Conservation (phyloP, 148 eudicot species). For the Camellia japonica region DNA sequence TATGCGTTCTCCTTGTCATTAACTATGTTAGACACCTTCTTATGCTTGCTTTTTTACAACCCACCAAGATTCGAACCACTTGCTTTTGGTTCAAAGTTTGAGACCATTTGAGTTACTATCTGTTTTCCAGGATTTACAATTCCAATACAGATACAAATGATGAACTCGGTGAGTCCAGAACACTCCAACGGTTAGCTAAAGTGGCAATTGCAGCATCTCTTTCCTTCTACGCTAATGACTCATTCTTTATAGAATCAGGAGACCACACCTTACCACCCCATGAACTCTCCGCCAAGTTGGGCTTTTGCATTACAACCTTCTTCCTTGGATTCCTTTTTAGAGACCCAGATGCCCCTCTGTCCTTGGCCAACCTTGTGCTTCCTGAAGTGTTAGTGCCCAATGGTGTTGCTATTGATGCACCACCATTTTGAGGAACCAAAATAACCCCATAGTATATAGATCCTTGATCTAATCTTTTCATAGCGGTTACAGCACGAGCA, state of each 20-base stretch:
- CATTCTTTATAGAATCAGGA: conserved; percentile 24
- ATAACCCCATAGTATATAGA: conserved; percentile 76
- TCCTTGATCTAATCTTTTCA: conserved; percentile 95
- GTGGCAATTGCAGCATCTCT: conserved; percentile 47
- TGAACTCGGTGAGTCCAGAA: conserved; percentile 47
- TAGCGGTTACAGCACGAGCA: conserved; percentile 90
- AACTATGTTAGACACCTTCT: conserved; percentile 41
- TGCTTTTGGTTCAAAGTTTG: conserved; percentile 24
- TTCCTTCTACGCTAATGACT: conserved; percentile 36
- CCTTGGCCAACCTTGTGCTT: conserved; percentile 21
- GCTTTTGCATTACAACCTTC: conserved; percentile 57
- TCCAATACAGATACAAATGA: conserved; percentile 23
- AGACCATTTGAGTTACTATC: conserved; percentile 15
- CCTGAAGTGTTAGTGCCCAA: conserved; percentile 53
- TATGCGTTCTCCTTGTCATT: conserved; percentile 93
- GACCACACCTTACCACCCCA: conserved; percentile 73
- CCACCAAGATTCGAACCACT: conserved; percentile 16
- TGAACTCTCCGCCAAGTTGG: conserved; percentile 54
- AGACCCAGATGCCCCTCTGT: conserved; percentile 22
- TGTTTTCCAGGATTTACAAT: conserved; percentile 26
- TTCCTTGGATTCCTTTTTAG: conserved; percentile 67
- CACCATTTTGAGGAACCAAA: conserved; percentile 42
- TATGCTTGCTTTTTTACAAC: conserved; percentile 18
- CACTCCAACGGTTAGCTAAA: conserved; percentile 66
- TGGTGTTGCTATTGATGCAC: conserved; percentile 29